phyloP scores from a whole-genome alignment of 305 asterid species.

The Fraxinus velutina region DNA sequence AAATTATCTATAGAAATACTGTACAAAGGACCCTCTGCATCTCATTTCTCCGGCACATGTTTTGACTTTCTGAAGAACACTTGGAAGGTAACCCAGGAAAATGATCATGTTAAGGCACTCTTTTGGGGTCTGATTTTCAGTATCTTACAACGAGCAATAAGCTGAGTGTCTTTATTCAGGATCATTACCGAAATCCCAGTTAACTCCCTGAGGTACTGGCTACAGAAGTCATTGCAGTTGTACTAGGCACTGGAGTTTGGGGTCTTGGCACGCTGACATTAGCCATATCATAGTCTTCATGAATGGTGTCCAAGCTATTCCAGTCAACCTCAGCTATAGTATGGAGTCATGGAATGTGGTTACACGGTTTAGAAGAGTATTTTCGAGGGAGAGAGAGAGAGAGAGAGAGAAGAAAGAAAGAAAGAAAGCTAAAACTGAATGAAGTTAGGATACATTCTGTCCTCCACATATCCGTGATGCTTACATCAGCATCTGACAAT shows the following conservation, averaged over 20 bases:
- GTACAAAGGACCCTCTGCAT: slow-evolving; percentile 32
- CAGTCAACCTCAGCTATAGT: slow-evolving; percentile 67
- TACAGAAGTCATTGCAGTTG: slow-evolving; percentile 35
- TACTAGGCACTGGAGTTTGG: slow-evolving; percentile 46
- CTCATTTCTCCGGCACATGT: slow-evolving; percentile 13
- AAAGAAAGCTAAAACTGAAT: neutral
- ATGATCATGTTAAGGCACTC: neutral
- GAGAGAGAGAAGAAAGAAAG: neutral
- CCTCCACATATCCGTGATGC: slow-evolving; percentile 82
- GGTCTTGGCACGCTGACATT: slow-evolving; percentile 40
- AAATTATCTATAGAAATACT: slow-evolving; percentile 25
- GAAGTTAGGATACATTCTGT: slow-evolving; percentile 59
- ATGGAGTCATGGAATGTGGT: slow-evolving; percentile 39
- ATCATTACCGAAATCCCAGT: slow-evolving; percentile 2
- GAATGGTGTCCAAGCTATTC: slow-evolving; percentile 52
- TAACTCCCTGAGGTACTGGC: slow-evolving; percentile 37
- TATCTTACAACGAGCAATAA: slow-evolving; percentile 14
- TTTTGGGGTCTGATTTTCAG: slow-evolving; percentile 6
- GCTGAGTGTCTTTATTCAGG: slow-evolving; percentile 1
- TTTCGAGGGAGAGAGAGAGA: neutral
- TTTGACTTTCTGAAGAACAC: slow-evolving; percentile 8
- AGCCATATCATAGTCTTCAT: slow-evolving; percentile 38
- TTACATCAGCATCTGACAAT: slow-evolving; percentile 58
- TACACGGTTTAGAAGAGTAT: neutral
- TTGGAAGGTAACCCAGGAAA: slow-evolving; percentile 9